Conservation (phyloP, 2,329 filamentous ascomycete genomes). For the Phyllachora maydis region DNA sequence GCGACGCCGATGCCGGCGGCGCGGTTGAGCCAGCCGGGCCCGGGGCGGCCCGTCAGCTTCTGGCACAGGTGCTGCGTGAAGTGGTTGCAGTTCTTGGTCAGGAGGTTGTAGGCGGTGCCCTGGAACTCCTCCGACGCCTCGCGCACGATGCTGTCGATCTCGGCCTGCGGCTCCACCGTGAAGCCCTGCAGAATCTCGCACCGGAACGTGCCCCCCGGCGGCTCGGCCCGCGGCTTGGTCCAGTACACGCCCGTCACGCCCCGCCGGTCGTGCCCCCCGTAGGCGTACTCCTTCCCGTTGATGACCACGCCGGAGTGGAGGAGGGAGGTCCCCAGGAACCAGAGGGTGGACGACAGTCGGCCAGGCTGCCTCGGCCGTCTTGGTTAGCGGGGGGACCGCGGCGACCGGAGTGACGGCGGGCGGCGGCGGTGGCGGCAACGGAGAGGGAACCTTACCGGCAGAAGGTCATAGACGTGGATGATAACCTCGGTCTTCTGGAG, state of each 20-base stretch:
- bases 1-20: constrained; percentile 69
- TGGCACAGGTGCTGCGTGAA: constrained; percentile 63
- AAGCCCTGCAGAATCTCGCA: constrained; percentile 62
- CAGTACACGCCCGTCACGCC: constrained; percentile 65
- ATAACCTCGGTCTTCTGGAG: constrained; percentile 52
- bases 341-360: constrained; percentile 53
- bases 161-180: constrained; percentile 44
- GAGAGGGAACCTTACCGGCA: constrained; percentile 38
- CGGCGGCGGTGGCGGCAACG: background rate
- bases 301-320: constrained; percentile 73
- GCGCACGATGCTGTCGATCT: constrained; percentile 52
- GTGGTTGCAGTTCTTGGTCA: constrained; percentile 77
- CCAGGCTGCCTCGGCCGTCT: too few relatives aligned
- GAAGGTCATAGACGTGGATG: constrained; percentile 61
- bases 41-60: constrained; percentile 47
- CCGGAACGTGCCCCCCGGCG: constrained; percentile 59
- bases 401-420: constrained; percentile 1
- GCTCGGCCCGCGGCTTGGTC: constrained; percentile 51
- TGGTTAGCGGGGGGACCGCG: too few relatives aligned
- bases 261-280: constrained; percentile 56
- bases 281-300: constrained; percentile 64
- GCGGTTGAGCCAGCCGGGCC: constrained; percentile 61
- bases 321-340: constrained; percentile 57
- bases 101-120: constrained; percentile 59
- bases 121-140: constrained; percentile 51